Conservation (phyloP, 257 asterid species). For the Primulina eburnea region DNA sequence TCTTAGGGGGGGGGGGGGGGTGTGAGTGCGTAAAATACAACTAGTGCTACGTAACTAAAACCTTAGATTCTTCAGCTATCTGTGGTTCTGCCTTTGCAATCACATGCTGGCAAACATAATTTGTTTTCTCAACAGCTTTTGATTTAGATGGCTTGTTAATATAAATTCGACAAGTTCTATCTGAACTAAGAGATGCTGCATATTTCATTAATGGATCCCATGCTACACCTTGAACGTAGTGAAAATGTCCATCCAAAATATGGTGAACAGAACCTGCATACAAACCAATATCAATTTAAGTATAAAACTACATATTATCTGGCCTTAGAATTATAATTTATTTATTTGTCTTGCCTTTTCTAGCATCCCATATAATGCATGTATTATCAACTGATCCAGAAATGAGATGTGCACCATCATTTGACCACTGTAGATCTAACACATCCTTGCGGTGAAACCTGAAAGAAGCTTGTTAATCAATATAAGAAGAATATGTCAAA, state of each 20-base stretch:
- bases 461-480: conserved; percentile 27
- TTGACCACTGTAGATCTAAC: conserved; percentile 88
- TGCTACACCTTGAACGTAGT: conserved; percentile 97
- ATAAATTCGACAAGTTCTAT: conserved; percentile 87
- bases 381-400: conserved; percentile 99
- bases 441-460: conserved; percentile 98
- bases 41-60: conserved; percentile 26
- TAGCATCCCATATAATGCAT: conserved; percentile 93
- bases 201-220: conserved; percentile 91
- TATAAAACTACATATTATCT: not conserved
- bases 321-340: conserved; percentile 8
- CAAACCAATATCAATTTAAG: conserved; percentile 10
- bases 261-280: conserved; percentile 80
- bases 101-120: conserved; percentile 79
- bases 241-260: conserved; percentile 83
- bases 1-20: not conserved
- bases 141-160: conserved; percentile 66
- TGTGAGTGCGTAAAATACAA: conserved; percentile 12
- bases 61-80: conserved; percentile 78
- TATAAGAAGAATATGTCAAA: conserved; percentile 4
- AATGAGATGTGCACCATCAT: conserved; percentile 72
- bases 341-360: conserved; percentile 50
- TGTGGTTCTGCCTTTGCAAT: conserved; percentile 68
- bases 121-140: conserved; percentile 74
- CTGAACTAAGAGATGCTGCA: conserved; percentile 92